These are phyloP conservation scores for Drechslerella dactyloides DNA, from an alignment of 2,329 filamentous ascomycete species.

Conservation along the genomic window DNA sequence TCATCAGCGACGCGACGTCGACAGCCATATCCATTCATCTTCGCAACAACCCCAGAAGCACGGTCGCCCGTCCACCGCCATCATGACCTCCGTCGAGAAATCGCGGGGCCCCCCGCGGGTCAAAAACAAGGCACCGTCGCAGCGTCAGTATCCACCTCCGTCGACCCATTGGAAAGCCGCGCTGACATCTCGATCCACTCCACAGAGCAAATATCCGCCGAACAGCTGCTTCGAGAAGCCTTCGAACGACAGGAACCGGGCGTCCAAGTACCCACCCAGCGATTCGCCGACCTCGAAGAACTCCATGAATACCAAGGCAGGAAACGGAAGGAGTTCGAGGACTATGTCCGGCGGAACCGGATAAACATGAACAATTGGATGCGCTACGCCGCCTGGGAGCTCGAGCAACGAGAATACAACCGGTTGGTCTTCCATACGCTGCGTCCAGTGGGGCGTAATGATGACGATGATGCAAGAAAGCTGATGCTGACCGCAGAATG, in stretches of 20 bases:
- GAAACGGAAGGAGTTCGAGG: slow-evolving; percentile 95
- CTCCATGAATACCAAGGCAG: slow-evolving; percentile 96
- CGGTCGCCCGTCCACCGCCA: slow-evolving; percentile 22
- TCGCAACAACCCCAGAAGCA: neutral
- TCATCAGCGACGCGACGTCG: slow-evolving; percentile 36
- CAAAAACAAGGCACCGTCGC: slow-evolving; percentile 97
- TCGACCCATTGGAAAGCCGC: slow-evolving; percentile 4
- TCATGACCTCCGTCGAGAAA: slow-evolving; percentile 74
- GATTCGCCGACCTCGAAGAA: slow-evolving; percentile 95
- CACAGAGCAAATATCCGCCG: slow-evolving; percentile 84
- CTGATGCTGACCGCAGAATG: slow-evolving; percentile 47
- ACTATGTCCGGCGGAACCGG: slow-evolving; percentile 93
- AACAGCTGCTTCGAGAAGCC: slow-evolving; percentile 95
- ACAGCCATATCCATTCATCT: neutral
- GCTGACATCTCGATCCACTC: slow-evolving; percentile 44
- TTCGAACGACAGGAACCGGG: slow-evolving; percentile 92
- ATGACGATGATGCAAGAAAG: slow-evolving; percentile 20
- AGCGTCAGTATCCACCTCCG: slow-evolving; percentile 55
- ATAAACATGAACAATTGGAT: slow-evolving; percentile 99
- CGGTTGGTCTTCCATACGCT: slow-evolving; percentile 41
- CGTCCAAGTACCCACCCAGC: slow-evolving; percentile 87
- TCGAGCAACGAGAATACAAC: slow-evolving; percentile 96
- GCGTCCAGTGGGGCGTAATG: neutral
- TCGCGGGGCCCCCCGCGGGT: slow-evolving; percentile 90
- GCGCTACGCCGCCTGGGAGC: slow-evolving; percentile 95